These are phyloP conservation scores for Hordeum vulgare DNA, from an alignment of 176 grass and related monocot genomes.

Conservation along the genomic window MorexV3_pseudomolecules_assembly NC_058518.1:387874545-387875044, in stretches of 20 bases:
- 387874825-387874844: background rate
- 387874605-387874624: background rate
- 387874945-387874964: constrained; percentile 34
- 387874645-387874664: too few species aligned
- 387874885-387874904: constrained; percentile 58
- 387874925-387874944: constrained; percentile 67
- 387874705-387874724: too few species aligned
- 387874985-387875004: constrained; percentile 55
- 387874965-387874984: constrained; percentile 32
- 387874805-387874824: background rate
- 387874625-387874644: too few species aligned
- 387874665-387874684: too few species aligned
- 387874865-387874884: constrained; percentile 56
- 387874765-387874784: background rate
- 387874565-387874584: background rate
- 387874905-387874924: constrained; percentile 61
- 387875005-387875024: constrained; percentile 35
- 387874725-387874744: background rate
- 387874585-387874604: background rate
- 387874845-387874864: constrained; percentile 18
- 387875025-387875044: background rate
- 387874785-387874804: background rate
- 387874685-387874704: too few species aligned
- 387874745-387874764: background rate
- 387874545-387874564: background rate